Base-by-base conservation (phyloP, 1,284 basidiomycete genomes). In the Rhodotorula sp. region DNA sequence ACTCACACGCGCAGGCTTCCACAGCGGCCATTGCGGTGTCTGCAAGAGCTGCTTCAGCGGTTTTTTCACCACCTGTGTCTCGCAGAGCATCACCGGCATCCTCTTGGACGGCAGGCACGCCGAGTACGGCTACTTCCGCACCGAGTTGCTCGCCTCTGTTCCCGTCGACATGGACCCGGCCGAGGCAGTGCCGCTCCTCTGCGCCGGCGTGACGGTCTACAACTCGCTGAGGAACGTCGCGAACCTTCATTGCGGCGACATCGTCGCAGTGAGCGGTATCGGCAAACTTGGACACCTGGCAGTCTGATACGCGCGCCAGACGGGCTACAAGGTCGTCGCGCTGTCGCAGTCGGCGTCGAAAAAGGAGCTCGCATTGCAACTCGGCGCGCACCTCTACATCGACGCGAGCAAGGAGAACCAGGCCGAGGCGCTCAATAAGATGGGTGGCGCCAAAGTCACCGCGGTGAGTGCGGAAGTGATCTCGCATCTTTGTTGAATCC, bases 181-280 rank as follows among this genome's bases (percentile, higher is more conserved):
- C 32, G 78, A 82, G 63, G 77, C 78, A 27, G 82, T 80, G 17
- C 82, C 82, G 20, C 72, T 83, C 11, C 63, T 84, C 82, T 64
- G 81, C 44, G 54, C 32, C 46, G 76, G 32, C 77, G 30, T 58
- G 19, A 67, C 80, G 13, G 77, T 78, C 51, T 79, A 75, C 75
- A 81, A 81, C 69, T 79, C 79, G 9, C 77, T 83, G 36, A 77
- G 81, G 48, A 76, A 80, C 72, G 79, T 80, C 72, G 19, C 11
- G 39, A 66, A 59, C 46, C 63, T 76, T 57, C 70, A 71, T 27
- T 34, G 63, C 9, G 64, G 59, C 30, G 62, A 66, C 19, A 47
- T 66, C 58, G 70, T 80, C 17, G 81, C 81, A 13, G 77, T 82
- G 15, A 79, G 81, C 57, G 82, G 81, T 34, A 75, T 82, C 34